Conservation (phyloP, 169 alveolate species). For the Babesia ovata region DNA sequence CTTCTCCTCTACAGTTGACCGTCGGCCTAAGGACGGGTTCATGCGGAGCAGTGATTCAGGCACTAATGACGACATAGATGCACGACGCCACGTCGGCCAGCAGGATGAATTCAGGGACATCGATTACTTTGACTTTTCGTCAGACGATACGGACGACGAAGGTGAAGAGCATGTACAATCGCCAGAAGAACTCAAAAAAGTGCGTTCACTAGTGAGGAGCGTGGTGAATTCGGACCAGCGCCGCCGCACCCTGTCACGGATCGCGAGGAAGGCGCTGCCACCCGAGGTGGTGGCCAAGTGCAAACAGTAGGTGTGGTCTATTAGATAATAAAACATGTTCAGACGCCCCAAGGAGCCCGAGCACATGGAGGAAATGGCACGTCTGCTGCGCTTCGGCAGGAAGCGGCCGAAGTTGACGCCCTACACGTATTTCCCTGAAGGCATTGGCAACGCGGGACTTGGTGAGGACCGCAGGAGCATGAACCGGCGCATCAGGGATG, state of each 20-base stretch:
- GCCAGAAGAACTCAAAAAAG: slow-evolving; percentile 24
- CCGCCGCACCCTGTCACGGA: slow-evolving; percentile 19
- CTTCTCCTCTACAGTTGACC: no score
- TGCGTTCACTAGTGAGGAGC: slow-evolving; percentile 39
- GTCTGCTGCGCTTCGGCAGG: slow-evolving; percentile 12
- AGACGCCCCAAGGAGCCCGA: slow-evolving; percentile 8
- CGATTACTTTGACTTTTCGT: slow-evolving; percentile 3
- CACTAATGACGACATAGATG: neutral
- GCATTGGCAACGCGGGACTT: slow-evolving; percentile 27
- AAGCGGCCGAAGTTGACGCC: slow-evolving; percentile 21
- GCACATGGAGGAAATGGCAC: slow-evolving; percentile 36
- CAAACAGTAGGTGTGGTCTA: neutral
- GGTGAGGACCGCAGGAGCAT: slow-evolving; percentile 14
- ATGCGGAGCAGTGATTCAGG: neutral
- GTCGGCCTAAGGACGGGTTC: neutral
- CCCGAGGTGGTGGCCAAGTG: slow-evolving; percentile 29
- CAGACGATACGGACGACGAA: slow-evolving; percentile 33
- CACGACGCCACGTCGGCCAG: neutral
- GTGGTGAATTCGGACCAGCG: slow-evolving; percentile 34
- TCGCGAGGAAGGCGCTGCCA: slow-evolving; percentile 40
- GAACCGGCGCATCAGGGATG: slow-evolving; percentile 31
- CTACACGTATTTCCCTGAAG: slow-evolving; percentile 64
- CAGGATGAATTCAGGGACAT: slow-evolving; percentile 9
- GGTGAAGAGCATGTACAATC: neutral
- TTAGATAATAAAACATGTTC: neutral